Conservation (phyloP, 805 yeast species). For the Lipomyces orientalis region DNA sequence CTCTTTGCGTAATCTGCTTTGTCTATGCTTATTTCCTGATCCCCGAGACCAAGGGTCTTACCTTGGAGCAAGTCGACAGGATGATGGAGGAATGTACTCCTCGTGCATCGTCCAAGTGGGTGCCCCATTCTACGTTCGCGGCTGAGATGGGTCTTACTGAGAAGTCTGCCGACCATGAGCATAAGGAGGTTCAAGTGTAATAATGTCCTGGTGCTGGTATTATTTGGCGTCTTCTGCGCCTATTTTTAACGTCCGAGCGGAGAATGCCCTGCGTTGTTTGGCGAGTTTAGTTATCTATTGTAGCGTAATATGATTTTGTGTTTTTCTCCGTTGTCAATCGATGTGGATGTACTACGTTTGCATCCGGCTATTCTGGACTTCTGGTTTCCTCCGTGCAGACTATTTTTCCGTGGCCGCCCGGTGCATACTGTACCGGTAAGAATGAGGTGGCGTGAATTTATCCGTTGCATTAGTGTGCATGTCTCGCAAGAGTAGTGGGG, state of each 20-base stretch:
- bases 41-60: slow-evolving; percentile 76
- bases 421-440: not conserved
- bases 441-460: not conserved
- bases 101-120: slow-evolving; percentile 17
- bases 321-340: not conserved
- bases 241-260: not conserved
- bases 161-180: slow-evolving; percentile 10
- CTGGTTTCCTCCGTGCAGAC: not conserved
- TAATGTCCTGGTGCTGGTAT: not conserved
- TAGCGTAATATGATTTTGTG: no score
- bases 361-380: no score
- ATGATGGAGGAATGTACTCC: slow-evolving; percentile 45
- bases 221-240: not conserved
- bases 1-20: slow-evolving; percentile 40
- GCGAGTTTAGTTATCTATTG: no score
- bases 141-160: slow-evolving; percentile 18
- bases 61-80: slow-evolving; percentile 78
- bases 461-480: not conserved
- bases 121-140: slow-evolving; percentile 21
- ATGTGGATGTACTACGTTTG: not conserved
- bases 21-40: slow-evolving; percentile 65
- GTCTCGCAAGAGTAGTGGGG: no score
- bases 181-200: not conserved
- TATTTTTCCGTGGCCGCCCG: not conserved
- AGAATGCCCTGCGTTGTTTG: no score